phyloP scores from a whole-genome alignment of 345 rosid species.

The Excoecaria agallocha region DNA sequence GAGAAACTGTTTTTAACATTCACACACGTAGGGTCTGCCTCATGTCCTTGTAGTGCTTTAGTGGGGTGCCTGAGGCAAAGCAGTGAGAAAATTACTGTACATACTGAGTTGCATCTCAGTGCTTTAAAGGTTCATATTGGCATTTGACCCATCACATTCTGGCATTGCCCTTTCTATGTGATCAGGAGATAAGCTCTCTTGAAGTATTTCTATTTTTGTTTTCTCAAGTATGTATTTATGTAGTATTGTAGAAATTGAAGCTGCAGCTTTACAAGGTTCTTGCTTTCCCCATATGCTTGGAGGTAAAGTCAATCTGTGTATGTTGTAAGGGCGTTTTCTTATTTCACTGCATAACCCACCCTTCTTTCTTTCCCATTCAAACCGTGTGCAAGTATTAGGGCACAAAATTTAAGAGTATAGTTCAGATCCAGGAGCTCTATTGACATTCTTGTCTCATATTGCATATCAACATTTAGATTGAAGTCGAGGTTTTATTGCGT shows the following conservation, averaged over 20 bases:
- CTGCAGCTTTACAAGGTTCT: no score
- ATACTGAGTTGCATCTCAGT: not conserved
- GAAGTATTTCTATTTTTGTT: not conserved
- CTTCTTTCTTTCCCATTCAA: no score
- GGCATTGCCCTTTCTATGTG: not conserved
- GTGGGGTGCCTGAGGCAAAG: conserved; percentile 2
- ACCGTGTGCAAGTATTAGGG: no score
- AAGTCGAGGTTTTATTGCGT: no score
- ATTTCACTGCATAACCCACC: no score
- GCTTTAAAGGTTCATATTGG: not conserved
- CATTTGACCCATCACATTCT: not conserved
- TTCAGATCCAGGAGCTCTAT: no score
- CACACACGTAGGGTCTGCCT: not conserved
- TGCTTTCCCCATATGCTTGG: no score
- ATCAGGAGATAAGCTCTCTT: not conserved
- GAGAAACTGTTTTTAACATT: not conserved
- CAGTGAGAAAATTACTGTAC: not conserved
- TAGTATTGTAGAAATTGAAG: no score
- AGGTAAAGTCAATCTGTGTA: no score
- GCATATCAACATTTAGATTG: no score
- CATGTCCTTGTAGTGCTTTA: not conserved
- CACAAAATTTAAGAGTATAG: no score
- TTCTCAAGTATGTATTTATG: not conserved
- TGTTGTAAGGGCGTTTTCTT: not conserved
- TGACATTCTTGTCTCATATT: no score